Evolutionary conservation across 768 basidiomycete species (phyloP), one percentile per base, ranked within the genome.

Genomic region (Tricholoma bakamatsutake): DNA sequence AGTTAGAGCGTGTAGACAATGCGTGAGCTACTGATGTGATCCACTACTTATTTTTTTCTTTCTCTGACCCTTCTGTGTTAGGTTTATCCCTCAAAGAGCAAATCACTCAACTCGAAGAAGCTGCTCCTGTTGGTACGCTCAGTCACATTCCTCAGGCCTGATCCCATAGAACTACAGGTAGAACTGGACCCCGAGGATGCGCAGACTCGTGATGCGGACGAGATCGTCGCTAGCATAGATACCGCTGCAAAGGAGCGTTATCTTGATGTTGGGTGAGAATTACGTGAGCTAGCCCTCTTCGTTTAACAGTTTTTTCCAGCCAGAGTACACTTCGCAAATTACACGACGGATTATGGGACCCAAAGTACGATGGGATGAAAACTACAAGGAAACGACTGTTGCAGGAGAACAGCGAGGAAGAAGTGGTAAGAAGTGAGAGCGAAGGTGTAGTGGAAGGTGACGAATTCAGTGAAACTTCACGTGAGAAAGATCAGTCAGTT

Each of bases 151-250:
- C 8, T 48, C 11, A n/a, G 11, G n/a, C 4, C 24, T 30, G 30
- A 31, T 48, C 3, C 15, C 30, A 42, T 45, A 57, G 57, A 53
- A 62, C 48, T 51, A 30, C 30, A 46, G 57, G 39, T 63, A 88
- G 88, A 90, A 64, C 76, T 82, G 64, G 90, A 93, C 69, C 87
- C 85, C 10, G 92, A 93, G 67, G 83, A 86, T 59, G 65, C 78
- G 61, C 83, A 82, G 33, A 81, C 80, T 47, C 74, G 76, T 57
- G 80, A 74, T 31, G 66, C 70, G 17, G 76, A 81, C 61, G 69
- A 72, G 47, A 73, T 77, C 58, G 70, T 66, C 17, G 64, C 65
- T 49, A 59, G 59, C 43, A 66, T 53, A 33, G 67, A 78, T 42
- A 58, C 68, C 37, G 75, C 71, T 10, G 63, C 74, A 0, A 77